Evolutionary conservation across 169 alveolate species (phyloP).

Genomic region (Condylostoma magnum): DNA sequence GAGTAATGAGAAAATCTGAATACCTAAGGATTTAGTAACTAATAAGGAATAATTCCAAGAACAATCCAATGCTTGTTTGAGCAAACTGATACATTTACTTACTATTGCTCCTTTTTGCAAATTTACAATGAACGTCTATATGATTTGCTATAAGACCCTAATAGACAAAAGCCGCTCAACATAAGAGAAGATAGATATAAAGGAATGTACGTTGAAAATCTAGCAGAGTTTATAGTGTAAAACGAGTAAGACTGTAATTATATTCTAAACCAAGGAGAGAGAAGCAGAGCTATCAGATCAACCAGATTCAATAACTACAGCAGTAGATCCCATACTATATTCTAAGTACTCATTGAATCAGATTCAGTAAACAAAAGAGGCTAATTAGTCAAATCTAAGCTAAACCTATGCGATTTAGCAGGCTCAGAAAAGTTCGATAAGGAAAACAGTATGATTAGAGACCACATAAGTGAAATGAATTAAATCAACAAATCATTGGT

Average conservation of each 20-base stretch:
- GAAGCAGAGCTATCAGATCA: constrained; percentile 70
- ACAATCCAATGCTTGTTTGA: constrained; percentile 56
- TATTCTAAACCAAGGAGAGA: constrained; percentile 80
- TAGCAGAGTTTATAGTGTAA: constrained; percentile 65
- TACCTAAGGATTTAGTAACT: not conserved
- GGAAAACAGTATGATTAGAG: constrained; percentile 48
- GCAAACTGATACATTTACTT: constrained; percentile 33
- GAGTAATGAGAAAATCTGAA: constrained; percentile 43
- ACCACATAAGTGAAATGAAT: constrained; percentile 71
- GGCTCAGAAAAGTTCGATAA: constrained; percentile 83
- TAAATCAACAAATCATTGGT: constrained; percentile 74
- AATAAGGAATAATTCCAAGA: constrained; percentile 71
- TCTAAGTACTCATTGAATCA: constrained; percentile 57
- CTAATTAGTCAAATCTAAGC: constrained; percentile 53
- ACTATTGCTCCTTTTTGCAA: constrained; percentile 66
- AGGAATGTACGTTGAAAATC: constrained; percentile 69
- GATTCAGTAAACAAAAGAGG: constrained; percentile 58
- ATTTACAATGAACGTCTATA: constrained; percentile 76
- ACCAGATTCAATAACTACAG: constrained; percentile 79
- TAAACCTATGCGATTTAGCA: constrained; percentile 82
- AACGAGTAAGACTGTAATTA: constrained; percentile 56
- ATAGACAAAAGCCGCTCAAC: constrained; percentile 32
- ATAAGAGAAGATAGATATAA: constrained; percentile 61
- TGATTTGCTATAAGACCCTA: constrained; percentile 55
- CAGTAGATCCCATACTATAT: constrained; percentile 79